Base-by-base conservation (phyloP, 2,329 filamentous ascomycete genomes). In the Aspergillus ochraceus region DNA sequence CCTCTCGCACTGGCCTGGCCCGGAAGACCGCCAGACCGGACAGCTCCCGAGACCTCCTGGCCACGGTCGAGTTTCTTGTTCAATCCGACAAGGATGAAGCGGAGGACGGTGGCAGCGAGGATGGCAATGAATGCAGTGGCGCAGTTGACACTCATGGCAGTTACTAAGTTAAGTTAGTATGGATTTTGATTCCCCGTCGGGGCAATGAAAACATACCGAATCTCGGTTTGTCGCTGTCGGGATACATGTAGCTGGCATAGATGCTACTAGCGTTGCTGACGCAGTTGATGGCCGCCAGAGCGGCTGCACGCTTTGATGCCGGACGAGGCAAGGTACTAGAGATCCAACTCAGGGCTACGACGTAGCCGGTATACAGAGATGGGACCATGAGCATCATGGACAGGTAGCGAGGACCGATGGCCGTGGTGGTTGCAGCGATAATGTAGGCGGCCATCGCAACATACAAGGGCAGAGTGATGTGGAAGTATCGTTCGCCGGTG, bases 261-360 rank as follows among this genome's bases (percentile, higher is more conserved):
- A 93, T 92, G 52, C 83, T 86, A 47, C 85, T 85, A 11, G 83
- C 81, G 71, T 93, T 92, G 19, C 83, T 85, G 10, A 91, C 81
- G 2, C 88, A 87, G 70, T 94, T 94, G 75, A 93, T 91, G 62
- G 89, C 87, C 1, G 90, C 90, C 5, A 94, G 73, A 0, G 89
- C 89, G 0, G 89, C 86, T 2, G 87, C 87, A 60, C 89, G 84
- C 77, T 93, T 93, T 2, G 90, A 87, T 0, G 90, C 88, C 3
- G 91, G 90, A 5, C 90, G 84, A 0, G 90, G 90, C 54, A 94
- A 81, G 1, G 87, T 89, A 70, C 90, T 91, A 51, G 84, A 86
- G 64, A 93, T 91, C 90, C 90, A 95, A 2, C 87, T 84, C 4
- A 91, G 78, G 1, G 82, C 82, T 1, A 90, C 87, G 0, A 89